Conservation (phyloP, 1,284 basidiomycete species). For the Sporisorium reilianum region DNA sequence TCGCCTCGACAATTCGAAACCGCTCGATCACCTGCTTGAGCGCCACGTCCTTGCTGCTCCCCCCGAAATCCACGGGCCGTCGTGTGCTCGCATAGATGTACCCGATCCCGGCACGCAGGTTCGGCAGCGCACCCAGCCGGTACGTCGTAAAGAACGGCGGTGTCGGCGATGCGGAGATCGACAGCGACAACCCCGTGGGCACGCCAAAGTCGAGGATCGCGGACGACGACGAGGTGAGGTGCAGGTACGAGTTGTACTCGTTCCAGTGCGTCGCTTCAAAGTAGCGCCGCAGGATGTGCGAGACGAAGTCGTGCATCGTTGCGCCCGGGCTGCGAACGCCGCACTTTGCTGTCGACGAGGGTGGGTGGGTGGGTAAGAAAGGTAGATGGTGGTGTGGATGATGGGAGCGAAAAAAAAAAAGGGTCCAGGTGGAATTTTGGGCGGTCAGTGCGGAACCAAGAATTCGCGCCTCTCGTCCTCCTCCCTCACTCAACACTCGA, state of each 20-base stretch:
- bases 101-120: slow-evolving; percentile 88
- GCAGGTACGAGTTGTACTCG: slow-evolving; percentile 91
- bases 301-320: slow-evolving; percentile 67
- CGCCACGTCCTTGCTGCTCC: slow-evolving; percentile 73
- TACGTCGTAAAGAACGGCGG: slow-evolving; percentile 86
- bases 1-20: slow-evolving; percentile 84
- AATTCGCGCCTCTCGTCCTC: neutral
- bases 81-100: slow-evolving; percentile 81
- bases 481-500: too few species aligned
- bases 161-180: slow-evolving; percentile 89
- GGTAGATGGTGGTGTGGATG: neutral
- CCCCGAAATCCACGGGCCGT: slow-evolving; percentile 71
- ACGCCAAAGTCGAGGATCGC: slow-evolving; percentile 83
- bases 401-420: slow-evolving; percentile 5
- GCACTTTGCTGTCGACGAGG: neutral
- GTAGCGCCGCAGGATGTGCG: slow-evolving; percentile 88
- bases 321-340: neutral
- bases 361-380: neutral
- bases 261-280: slow-evolving; percentile 94
- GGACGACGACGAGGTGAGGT: slow-evolving; percentile 84
- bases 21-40: slow-evolving; percentile 80
- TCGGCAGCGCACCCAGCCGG: slow-evolving; percentile 89
- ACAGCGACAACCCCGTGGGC: slow-evolving; percentile 81
- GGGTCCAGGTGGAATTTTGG: slow-evolving; percentile 1
- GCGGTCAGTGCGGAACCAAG: slow-evolving; percentile 12